Evolutionary conservation across 2,329 filamentous ascomycete genomes (phyloP), one percentile per base, ranked within the genome.

Genomic region (Penicillium sp.): DNA sequence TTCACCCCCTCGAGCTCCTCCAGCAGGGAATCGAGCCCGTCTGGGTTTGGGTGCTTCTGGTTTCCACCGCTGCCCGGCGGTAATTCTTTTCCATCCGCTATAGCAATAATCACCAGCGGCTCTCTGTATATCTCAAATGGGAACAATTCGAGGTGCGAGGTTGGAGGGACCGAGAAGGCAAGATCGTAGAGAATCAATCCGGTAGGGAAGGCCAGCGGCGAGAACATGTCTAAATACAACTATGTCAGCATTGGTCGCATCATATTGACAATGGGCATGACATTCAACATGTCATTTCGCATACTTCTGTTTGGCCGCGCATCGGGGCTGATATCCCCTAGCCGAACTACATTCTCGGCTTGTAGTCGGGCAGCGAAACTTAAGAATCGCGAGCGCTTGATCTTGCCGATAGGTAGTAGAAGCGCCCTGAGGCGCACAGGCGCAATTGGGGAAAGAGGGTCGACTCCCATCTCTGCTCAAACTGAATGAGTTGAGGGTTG

Each of bases 121-220:
- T 96, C 90, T 64, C 92, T 84, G 72, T 90, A 96, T 41, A 93
- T 79, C 71, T 99, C 94, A 77, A 97, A 97, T 1, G 94, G 92
- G 36, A 88, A 88, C 39, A 96, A 77, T 18, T 90, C 83, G 41
- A 90, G 79, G 69, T 96, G 90, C 31, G 90, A 90, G 31, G 86
- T 82, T n/a, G 89, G 86, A 22, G 91, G 88, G 51, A 88, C 80
- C 66, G 91, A 88, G 56, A 89, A 91, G 54, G 89, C 87, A 58
- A 97, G 83, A 71, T 96, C 89, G 80, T 94, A 97, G 65, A 97
- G 82, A 57, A 97, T 88, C 67, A 87, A 86, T 56, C 93, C 93
- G 63, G 87, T 84, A 10, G 91, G 92, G 72, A 94, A 96, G 13
- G 89, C 90, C 66, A 94, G 79, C 39, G 93, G 93, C 54, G 91